A percentile compares a stretch with the other conserved stretches of the same genome.
These are phyloP conservation scores for Cyberlindnera bimundalis DNA, from an alignment of 805 yeast species.

Conservation along the genomic window DNA sequence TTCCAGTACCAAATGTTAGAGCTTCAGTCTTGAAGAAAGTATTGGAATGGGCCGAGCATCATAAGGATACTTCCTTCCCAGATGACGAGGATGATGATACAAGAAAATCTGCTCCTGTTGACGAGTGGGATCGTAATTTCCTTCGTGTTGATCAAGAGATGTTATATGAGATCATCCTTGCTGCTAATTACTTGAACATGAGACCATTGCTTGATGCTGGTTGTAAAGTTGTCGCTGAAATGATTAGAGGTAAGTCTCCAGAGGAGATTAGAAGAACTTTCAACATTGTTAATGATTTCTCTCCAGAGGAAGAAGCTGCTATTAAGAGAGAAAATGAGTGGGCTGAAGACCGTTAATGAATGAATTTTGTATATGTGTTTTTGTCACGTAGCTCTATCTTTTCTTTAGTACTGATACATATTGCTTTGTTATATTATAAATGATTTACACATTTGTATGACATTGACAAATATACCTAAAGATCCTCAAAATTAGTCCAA, in stretches of 20 bases:
- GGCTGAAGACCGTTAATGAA: slow-evolving; percentile 81
- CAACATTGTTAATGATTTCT: slow-evolving; percentile 77
- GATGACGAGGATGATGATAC: slow-evolving; percentile 83
- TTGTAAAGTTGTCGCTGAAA: slow-evolving; percentile 78
- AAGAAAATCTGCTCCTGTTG: slow-evolving; percentile 85
- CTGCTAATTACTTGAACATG: slow-evolving; percentile 77
- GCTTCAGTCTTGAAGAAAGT: slow-evolving; percentile 85
- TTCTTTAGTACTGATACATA: too few species aligned
- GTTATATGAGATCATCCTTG: slow-evolving; percentile 75
- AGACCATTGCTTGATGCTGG: slow-evolving; percentile 75
- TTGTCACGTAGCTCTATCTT: too few species aligned
- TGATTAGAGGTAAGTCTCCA: slow-evolving; percentile 77
- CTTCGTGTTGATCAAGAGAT: slow-evolving; percentile 90
- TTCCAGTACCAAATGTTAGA: slow-evolving; percentile 64
- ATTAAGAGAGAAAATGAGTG: slow-evolving; percentile 85
- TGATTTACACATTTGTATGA: too few species aligned
- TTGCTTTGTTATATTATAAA: too few species aligned
- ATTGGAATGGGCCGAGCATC: slow-evolving; percentile 96
- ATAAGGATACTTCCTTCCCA: slow-evolving; percentile 73
- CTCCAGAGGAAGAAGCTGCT: slow-evolving; percentile 86
- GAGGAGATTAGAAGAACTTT: slow-evolving; percentile 78
- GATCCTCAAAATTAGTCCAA: too few species aligned
- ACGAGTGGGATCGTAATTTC: slow-evolving; percentile 94
- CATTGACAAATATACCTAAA: too few species aligned
- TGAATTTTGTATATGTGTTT: too few species aligned